Conservation (phyloP, 768 basidiomycete species). For the Strobilomyces confusus region DNA sequence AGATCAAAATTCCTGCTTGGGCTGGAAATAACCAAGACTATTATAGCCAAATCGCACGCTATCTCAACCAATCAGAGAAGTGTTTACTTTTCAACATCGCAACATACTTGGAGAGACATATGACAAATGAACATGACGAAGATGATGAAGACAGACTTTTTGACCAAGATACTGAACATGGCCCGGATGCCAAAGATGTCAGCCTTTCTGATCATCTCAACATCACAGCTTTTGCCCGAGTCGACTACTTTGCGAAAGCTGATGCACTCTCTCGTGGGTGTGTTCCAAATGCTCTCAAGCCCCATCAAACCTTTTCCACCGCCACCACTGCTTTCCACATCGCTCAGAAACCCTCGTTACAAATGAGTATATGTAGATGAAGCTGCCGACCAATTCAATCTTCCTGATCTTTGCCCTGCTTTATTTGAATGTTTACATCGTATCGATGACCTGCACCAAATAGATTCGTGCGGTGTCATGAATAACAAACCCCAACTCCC, state of each 20-base stretch:
- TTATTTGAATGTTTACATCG: not conserved
- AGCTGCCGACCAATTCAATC: not conserved
- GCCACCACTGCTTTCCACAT: not conserved
- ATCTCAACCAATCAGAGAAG: not conserved
- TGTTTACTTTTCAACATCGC: not conserved
- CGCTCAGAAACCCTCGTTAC: not conserved
- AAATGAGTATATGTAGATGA: not conserved
- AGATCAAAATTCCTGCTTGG: not conserved
- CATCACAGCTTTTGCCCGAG: too few relatives aligned
- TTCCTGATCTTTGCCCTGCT: not conserved
- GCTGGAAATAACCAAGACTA: not conserved
- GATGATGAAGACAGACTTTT: not conserved
- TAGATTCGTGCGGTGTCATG: too few relatives aligned
- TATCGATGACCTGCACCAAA: too few relatives aligned
- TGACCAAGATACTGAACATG: too few relatives aligned
- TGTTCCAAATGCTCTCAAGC: not conserved
- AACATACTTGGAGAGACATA: not conserved
- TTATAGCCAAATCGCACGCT: not conserved
- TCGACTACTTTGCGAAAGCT: not conserved
- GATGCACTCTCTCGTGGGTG: not conserved
- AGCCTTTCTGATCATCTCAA: too few relatives aligned
- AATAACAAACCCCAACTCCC: too few relatives aligned
- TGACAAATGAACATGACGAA: not conserved
- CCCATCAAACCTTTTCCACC: not conserved
- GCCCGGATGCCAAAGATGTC: not conserved